These are phyloP conservation scores for Cenococcum geophilum DNA, from an alignment of 495 filamentous ascomycete genomes.

Conservation along the genomic window DNA sequence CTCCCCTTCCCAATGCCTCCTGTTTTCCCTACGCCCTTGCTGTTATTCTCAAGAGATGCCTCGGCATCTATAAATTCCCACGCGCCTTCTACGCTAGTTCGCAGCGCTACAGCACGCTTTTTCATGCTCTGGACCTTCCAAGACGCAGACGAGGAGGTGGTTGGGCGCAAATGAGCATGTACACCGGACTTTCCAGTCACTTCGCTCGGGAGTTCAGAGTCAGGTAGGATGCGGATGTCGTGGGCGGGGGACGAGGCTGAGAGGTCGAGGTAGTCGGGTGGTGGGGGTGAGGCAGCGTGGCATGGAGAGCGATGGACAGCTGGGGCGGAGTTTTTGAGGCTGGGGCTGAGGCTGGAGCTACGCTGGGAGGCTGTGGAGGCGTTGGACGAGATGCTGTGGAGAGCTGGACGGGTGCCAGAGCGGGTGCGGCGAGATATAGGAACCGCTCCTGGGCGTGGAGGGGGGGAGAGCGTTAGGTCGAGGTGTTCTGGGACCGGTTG, in stretches of 20 bases:
- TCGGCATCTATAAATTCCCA: constrained; percentile 32
- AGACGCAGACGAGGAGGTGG: constrained; percentile 10
- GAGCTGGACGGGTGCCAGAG: background rate
- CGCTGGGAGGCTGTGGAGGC: too few relatives aligned
- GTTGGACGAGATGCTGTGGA: background rate
- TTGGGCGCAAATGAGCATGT: background rate
- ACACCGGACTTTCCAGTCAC: background rate
- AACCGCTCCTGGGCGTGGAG: background rate
- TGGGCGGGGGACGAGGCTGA: constrained; percentile 3
- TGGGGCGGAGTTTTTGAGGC: too few relatives aligned
- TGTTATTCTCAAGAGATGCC: background rate
- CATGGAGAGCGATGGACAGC: background rate
- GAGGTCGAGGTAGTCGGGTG: constrained; percentile 2
- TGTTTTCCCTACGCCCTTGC: background rate
- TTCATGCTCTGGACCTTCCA: constrained; percentile 24
- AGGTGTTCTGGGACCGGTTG: background rate
- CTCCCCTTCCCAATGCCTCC: constrained; percentile 7
- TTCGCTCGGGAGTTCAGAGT: background rate
- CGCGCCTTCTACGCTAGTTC: constrained; percentile 33
- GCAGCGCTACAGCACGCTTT: constrained; percentile 31
- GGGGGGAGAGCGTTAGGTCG: background rate
- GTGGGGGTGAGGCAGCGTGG: background rate
- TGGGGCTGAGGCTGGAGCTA: too few relatives aligned
- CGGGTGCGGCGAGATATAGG: background rate
- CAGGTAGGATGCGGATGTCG: background rate